phyloP scores from a whole-genome alignment of 805 yeast species.

The Yarrowia sp. region DNA sequence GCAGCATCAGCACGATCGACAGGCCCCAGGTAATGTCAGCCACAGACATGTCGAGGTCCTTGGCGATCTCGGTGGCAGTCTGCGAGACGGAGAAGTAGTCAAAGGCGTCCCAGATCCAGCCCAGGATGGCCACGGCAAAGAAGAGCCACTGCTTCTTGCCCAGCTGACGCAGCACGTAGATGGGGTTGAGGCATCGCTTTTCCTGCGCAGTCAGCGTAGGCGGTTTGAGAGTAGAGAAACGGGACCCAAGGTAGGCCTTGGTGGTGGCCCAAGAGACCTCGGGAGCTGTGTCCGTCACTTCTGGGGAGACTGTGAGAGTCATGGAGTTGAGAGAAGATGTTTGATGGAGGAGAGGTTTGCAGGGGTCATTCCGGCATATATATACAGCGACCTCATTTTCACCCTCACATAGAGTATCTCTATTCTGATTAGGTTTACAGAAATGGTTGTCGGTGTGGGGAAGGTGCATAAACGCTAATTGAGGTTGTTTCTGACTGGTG shows the following conservation, averaged over 20 bases:
- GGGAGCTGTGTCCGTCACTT: conserved; percentile 30
- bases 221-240: conserved; percentile 38
- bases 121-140: conserved; percentile 57
- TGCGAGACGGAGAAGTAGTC: conserved; percentile 66
- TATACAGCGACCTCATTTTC: not conserved
- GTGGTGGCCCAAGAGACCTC: conserved; percentile 34
- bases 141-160: conserved; percentile 58
- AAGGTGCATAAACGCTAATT: not conserved
- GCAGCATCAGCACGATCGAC: conserved; percentile 66
- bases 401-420: not conserved
- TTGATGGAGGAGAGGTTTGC: too few relatives aligned
- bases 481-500: not conserved
- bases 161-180: conserved; percentile 52
- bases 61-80: conserved; percentile 52
- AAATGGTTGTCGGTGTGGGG: conserved; percentile 1
- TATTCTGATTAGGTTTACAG: not conserved
- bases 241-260: conserved; percentile 36
- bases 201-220: conserved; percentile 31
- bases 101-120: conserved; percentile 73
- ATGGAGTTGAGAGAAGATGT: not conserved
- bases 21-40: conserved; percentile 68
- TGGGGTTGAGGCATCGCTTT: conserved; percentile 51
- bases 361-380: too few relatives aligned
- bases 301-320: conserved; percentile 20
- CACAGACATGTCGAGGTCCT: conserved; percentile 45